Evolutionary conservation across 2,329 filamentous ascomycete genomes (phyloP).

Genomic region (Hypoxylon sp.): DNA sequence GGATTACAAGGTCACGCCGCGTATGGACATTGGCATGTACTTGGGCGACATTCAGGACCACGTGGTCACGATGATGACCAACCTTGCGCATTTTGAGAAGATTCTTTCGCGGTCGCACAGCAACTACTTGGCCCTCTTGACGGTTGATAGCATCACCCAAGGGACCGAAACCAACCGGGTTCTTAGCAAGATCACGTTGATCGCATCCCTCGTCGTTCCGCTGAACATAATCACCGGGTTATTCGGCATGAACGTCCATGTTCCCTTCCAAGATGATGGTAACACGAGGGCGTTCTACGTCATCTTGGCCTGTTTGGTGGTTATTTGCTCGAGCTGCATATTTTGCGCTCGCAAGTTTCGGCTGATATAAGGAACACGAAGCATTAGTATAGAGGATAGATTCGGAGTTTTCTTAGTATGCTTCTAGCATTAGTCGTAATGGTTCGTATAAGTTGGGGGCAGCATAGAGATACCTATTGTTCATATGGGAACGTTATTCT

Average conservation of each 20-base stretch:
- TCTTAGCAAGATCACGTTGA: slow-evolving; percentile 91
- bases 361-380: slow-evolving; percentile 52
- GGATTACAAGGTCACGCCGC: slow-evolving; percentile 92
- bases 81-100: slow-evolving; percentile 94
- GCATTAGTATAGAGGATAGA: neutral
- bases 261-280: slow-evolving; percentile 66
- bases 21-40: slow-evolving; percentile 96
- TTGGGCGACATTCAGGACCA: slow-evolving; percentile 98
- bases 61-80: slow-evolving; percentile 99
- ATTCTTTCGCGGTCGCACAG: slow-evolving; percentile 93
- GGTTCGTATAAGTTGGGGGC: too few relatives aligned
- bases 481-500: too few relatives aligned
- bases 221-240: slow-evolving; percentile 90
- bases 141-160: slow-evolving; percentile 87
- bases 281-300: slow-evolving; percentile 66
- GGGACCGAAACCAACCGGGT: slow-evolving; percentile 89
- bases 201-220: slow-evolving; percentile 95
- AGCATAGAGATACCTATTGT: too few relatives aligned
- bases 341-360: slow-evolving; percentile 54
- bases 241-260: slow-evolving; percentile 86
- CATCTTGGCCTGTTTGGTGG: slow-evolving; percentile 65
- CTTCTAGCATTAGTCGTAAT: too few relatives aligned
- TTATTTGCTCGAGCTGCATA: slow-evolving; percentile 61
- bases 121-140: slow-evolving; percentile 95
- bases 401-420: too few relatives aligned